Conservation (phyloP, 2,329 filamentous ascomycete species). For the Orbilia javanica region DNA sequence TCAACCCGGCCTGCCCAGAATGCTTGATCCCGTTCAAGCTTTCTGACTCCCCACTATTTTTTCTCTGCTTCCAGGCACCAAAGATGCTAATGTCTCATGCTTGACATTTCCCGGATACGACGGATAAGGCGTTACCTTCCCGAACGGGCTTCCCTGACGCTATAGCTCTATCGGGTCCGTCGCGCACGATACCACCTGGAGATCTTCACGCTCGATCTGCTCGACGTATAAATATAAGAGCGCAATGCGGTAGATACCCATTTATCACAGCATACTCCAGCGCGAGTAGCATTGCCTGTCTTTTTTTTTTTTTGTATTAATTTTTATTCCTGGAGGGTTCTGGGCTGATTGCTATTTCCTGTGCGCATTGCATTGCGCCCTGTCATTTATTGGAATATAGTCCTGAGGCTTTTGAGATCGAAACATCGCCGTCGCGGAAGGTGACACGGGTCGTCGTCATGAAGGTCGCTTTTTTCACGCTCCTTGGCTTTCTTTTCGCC, state of each 20-base stretch:
- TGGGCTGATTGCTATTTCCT: background rate
- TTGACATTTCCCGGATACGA: slow-evolving; percentile 31
- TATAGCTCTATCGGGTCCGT: background rate
- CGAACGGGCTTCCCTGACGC: slow-evolving; percentile 6
- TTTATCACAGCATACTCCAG: background rate
- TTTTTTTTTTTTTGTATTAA: background rate
- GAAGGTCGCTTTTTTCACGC: slow-evolving; percentile 29
- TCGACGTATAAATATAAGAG: slow-evolving; percentile 23
- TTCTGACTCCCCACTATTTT: slow-evolving; percentile 4
- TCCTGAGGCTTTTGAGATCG: background rate
- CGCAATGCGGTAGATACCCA: slow-evolving; percentile 28
- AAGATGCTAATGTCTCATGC: slow-evolving; percentile 6
- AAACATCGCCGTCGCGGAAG: background rate
- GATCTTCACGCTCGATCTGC: slow-evolving; percentile 20
- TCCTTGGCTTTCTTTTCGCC: slow-evolving; percentile 44
- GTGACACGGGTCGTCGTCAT: slow-evolving; percentile 5
- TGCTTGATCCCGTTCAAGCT: slow-evolving; percentile 45
- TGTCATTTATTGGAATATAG: background rate
- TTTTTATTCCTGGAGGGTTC: background rate
- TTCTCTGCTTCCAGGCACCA: slow-evolving; percentile 16
- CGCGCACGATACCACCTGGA: background rate
- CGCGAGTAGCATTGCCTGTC: background rate
- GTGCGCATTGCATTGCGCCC: background rate
- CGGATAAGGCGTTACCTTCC: slow-evolving; percentile 17
- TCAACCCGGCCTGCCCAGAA: slow-evolving; percentile 32